Percentiles rank a stretch among this genome's conserved stretches.
Evolutionary conservation across 2,329 filamentous ascomycete species (phyloP).

Genomic region (Daldinia eschscholtzii): DNA sequence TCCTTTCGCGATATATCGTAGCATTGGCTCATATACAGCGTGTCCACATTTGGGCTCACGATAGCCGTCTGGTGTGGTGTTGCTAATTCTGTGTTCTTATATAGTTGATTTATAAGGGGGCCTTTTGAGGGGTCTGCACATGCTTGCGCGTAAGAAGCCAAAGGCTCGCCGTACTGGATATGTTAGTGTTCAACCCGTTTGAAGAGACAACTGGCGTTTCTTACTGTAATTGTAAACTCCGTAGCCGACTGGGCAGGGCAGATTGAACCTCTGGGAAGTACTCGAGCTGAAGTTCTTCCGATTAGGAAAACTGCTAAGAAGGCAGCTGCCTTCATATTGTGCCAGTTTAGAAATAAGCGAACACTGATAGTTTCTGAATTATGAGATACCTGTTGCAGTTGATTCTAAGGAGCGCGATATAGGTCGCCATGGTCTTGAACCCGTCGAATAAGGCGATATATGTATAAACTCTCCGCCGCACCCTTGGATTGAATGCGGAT

Average conservation of each 20-base stretch:
- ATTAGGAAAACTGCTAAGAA: not conserved
- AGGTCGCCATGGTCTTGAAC: not conserved
- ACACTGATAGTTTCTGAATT: not conserved
- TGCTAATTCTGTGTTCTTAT: constrained; percentile 6
- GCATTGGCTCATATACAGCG: constrained; percentile 10
- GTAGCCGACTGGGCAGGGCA: not conserved
- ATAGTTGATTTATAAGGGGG: constrained; percentile 5
- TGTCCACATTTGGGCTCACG: constrained; percentile 13
- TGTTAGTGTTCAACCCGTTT: not conserved
- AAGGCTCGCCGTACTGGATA: constrained; percentile 13
- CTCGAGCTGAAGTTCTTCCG: not conserved
- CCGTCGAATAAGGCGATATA: not conserved
- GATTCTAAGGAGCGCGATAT: not conserved
- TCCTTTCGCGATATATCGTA: constrained; percentile 12
- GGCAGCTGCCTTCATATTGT: not conserved
- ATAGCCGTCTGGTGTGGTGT: constrained; percentile 10
- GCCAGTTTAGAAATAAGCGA: not conserved
- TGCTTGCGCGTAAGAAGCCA: constrained; percentile 9
- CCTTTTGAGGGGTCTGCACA: not conserved
- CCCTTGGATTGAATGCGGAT: not conserved
- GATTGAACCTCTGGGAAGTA: not conserved
- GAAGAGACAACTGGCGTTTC: not conserved
- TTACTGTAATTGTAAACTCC: not conserved
- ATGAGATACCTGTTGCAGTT: not conserved
- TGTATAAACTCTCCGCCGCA: not conserved